phyloP scores from a whole-genome alignment of 108 stramenopile genomes.

The Pseudonitzschia multiseries region DNA sequence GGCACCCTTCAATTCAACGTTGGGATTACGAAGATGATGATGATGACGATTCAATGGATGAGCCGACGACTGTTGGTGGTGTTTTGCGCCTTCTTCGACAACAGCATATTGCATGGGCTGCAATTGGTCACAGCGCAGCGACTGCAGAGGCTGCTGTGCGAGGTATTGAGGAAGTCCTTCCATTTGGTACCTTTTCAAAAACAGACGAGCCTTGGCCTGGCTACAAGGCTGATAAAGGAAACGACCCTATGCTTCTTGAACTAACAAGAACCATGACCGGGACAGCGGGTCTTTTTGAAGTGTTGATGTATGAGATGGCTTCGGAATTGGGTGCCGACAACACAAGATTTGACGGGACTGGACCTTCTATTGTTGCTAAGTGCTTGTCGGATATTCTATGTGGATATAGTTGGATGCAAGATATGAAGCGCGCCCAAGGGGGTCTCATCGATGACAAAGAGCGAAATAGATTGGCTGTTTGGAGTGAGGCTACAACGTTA shows the following conservation, averaged over 20 bases:
- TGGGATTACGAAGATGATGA: constrained; percentile 84
- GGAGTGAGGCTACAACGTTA: constrained; percentile 72
- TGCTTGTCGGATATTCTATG: constrained; percentile 67
- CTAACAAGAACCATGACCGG: constrained; percentile 68
- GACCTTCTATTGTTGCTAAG: constrained; percentile 47
- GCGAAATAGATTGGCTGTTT: constrained; percentile 38
- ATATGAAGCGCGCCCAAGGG: not conserved
- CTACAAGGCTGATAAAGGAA: constrained; percentile 53
- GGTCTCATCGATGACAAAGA: constrained; percentile 26
- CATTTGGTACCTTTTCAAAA: constrained; percentile 74
- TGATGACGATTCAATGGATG: constrained; percentile 15
- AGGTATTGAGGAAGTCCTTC: constrained; percentile 65
- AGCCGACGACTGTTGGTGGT: constrained; percentile 37
- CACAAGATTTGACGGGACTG: constrained; percentile 11
- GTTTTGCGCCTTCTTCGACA: constrained; percentile 74
- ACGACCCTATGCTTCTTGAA: constrained; percentile 73
- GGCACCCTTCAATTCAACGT: constrained; percentile 70
- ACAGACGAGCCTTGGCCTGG: constrained; percentile 78
- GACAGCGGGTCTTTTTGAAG: constrained; percentile 69
- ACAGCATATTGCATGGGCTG: constrained; percentile 84
- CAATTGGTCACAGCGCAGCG: constrained; percentile 81
- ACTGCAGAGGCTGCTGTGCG: constrained; percentile 73
- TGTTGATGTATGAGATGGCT: constrained; percentile 46
- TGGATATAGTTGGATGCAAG: constrained; percentile 62
- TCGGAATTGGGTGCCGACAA: constrained; percentile 22